Evolutionary conservation across 345 rosid genomes (phyloP).

Genomic region (Murraya koenigii): DNA sequence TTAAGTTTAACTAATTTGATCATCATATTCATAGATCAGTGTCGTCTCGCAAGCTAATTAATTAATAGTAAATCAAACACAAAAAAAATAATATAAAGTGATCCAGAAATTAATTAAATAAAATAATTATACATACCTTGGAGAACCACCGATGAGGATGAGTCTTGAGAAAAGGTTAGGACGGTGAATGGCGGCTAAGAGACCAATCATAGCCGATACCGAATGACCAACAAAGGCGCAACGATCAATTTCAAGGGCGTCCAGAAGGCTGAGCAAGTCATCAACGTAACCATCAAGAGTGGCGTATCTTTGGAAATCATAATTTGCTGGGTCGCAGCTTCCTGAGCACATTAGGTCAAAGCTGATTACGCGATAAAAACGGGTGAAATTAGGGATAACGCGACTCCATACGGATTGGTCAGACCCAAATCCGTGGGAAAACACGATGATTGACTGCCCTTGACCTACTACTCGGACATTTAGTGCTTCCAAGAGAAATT

Average conservation of each 20-base stretch:
- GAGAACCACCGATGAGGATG: slow-evolving; percentile 70
- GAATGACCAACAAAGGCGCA: slow-evolving; percentile 86
- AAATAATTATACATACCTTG: slow-evolving; percentile 36
- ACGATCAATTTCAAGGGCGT: slow-evolving; percentile 44
- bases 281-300: slow-evolving; percentile 67
- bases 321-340: slow-evolving; percentile 63
- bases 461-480: slow-evolving; percentile 64
- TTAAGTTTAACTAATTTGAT: not conserved
- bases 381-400: slow-evolving; percentile 57
- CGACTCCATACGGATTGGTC: slow-evolving; percentile 84
- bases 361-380: slow-evolving; percentile 44
- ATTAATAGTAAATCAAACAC: no score
- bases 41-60: no score
- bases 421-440: slow-evolving; percentile 79
- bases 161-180: slow-evolving; percentile 72
- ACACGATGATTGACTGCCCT: slow-evolving; percentile 53
- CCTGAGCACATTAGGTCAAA: slow-evolving; percentile 82
- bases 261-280: slow-evolving; percentile 68
- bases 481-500: slow-evolving; percentile 53
- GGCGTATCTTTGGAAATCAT: slow-evolving; percentile 53
- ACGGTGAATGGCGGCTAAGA: slow-evolving; percentile 65
- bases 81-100: no score
- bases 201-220: slow-evolving; percentile 79
- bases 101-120: no score
- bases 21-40: no score